These are phyloP conservation scores for Mycena rebaudengoi DNA, from an alignment of 768 basidiomycete genomes.

Conservation along the genomic window DNA sequence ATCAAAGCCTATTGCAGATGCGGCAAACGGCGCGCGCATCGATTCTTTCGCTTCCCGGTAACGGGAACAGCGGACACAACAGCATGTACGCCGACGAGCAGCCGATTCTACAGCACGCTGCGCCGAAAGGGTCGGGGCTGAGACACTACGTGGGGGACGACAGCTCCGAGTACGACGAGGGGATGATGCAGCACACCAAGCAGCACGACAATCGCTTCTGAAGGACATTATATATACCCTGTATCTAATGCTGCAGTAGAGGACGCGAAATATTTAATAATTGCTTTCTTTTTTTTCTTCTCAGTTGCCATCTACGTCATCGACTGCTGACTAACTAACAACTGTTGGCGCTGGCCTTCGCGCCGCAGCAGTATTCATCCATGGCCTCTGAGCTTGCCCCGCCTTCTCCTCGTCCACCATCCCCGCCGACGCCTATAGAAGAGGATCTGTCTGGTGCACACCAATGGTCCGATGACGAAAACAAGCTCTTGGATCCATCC, in stretches of 20 bases:
- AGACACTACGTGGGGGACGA: constrained; percentile 61
- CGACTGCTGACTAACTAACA: no score
- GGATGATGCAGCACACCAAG: constrained; percentile 49
- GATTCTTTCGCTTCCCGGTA: constrained; percentile 62
- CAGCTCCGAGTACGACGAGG: constrained; percentile 59
- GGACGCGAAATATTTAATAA: no score
- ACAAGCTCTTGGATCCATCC: constrained; percentile 32
- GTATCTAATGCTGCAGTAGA: no score
- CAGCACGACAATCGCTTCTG: constrained; percentile 29
- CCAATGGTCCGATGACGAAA: constrained; percentile 45
- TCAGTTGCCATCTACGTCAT: no score
- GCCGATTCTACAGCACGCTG: constrained; percentile 59
- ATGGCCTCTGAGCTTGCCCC: not conserved
- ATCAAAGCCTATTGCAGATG: constrained; percentile 83
- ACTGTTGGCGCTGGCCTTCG: no score
- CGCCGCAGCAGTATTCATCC: no score
- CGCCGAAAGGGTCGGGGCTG: constrained; percentile 63
- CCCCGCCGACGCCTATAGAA: constrained; percentile 37
- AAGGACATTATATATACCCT: no score
- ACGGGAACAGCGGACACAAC: constrained; percentile 55
- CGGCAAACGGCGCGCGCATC: constrained; percentile 76
- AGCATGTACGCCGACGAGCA: constrained; percentile 66
- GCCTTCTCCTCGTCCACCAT: not conserved
- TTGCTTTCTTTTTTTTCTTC: not conserved
- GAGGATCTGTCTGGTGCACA: constrained; percentile 52